These are phyloP conservation scores for Metschnikowia proteae DNA, from an alignment of 805 yeast species.

Conservation along the genomic window DNA sequence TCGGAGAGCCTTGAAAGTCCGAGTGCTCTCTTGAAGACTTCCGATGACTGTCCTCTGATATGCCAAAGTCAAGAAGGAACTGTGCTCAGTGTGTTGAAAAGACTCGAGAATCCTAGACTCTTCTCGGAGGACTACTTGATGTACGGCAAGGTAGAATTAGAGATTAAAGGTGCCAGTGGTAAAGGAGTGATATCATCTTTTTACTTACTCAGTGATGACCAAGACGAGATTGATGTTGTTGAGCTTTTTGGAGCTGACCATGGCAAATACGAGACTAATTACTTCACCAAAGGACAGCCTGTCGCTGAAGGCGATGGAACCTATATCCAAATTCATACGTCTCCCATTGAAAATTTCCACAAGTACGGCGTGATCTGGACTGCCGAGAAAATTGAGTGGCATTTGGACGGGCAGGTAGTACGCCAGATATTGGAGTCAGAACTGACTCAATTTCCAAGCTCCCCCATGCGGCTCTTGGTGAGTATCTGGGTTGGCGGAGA, in stretches of 20 bases:
- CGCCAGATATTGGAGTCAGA: conserved; percentile 20
- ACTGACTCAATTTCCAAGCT: conserved; percentile 26
- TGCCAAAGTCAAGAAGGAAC: conserved; percentile 9
- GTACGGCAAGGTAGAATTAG: conserved; percentile 38
- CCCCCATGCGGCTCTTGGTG: conserved; percentile 35
- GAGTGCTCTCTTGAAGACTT: conserved; percentile 13
- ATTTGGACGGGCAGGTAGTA: conserved; percentile 25
- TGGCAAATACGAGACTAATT: conserved; percentile 33
- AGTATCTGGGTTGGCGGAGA: conserved; percentile 46
- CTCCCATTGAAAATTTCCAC: conserved; percentile 26
- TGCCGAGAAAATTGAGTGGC: conserved; percentile 28
- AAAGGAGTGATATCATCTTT: conserved; percentile 37
- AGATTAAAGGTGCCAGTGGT: conserved; percentile 31
- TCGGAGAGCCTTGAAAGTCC: conserved; percentile 1
- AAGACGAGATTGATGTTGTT: conserved; percentile 40
- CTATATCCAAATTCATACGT: conserved; percentile 24
- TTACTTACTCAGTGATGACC: conserved; percentile 40
- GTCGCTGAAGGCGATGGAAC: conserved; percentile 34
- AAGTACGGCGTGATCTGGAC: conserved; percentile 39
- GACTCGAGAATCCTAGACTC: conserved; percentile 31
- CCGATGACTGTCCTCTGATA: conserved; percentile 10
- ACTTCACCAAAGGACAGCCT: conserved; percentile 38
- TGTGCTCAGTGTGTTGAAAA: conserved; percentile 9
- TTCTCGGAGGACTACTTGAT: conserved; percentile 28
- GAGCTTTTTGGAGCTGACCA: conserved; percentile 38